Conservation (phyloP, 225 moss, liverwort and hornwort species). For the Climacium dendroides region DNA sequence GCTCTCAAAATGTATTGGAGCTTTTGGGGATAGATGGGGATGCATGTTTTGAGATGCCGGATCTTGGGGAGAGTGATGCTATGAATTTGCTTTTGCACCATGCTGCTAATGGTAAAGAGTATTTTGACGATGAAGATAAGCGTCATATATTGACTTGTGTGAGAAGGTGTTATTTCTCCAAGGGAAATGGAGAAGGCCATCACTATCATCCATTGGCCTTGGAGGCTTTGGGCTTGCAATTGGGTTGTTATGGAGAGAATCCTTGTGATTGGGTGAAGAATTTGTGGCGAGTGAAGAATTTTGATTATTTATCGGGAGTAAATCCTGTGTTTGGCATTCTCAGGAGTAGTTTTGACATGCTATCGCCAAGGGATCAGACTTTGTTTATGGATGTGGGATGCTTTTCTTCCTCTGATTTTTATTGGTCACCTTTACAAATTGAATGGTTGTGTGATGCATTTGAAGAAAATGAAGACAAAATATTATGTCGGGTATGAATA, state of each 20-base stretch:
- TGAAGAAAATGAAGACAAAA: accelerated
- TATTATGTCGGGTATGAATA: accelerated
- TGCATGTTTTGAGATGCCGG: background rate
- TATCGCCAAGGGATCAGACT: background rate
- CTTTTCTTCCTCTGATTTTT: too few species aligned
- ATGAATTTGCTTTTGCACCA: background rate
- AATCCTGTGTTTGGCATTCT: background rate
- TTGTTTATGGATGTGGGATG: background rate
- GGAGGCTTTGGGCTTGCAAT: background rate
- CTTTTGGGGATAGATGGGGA: accelerated
- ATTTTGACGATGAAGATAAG: too few species aligned
- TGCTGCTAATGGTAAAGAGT: accelerated
- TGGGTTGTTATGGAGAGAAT: background rate
- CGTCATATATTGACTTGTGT: background rate
- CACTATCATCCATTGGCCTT: background rate
- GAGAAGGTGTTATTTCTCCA: background rate
- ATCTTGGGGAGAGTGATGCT: background rate
- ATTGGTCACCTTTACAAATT: too few species aligned
- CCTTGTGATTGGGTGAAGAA: background rate
- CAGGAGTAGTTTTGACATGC: background rate
- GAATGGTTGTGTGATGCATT: accelerated
- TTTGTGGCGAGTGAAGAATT: background rate
- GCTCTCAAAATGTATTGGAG: background rate
- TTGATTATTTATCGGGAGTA: accelerated
- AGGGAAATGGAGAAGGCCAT: background rate